Percentiles rank a stretch among this genome's conserved stretches.
Conservation (phyloP, 345 rosid genomes). For the Gossypium stocksii region DNA sequence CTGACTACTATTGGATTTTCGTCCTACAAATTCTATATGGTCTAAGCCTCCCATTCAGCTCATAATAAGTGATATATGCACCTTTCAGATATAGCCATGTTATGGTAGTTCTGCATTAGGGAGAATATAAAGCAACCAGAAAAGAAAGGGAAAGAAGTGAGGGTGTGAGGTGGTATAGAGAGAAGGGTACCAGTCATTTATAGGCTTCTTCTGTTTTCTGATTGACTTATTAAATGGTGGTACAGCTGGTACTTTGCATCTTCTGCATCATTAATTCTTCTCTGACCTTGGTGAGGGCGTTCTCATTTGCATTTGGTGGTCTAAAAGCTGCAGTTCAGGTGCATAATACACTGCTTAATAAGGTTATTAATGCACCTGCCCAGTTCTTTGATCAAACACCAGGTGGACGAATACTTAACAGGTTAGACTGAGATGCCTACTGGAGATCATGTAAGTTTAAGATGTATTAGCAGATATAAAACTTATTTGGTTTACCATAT, state of each 20-base stretch:
- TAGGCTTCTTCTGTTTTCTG: neutral
- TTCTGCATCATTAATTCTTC: constrained; percentile 72
- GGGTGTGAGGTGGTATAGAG: neutral
- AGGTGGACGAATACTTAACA: constrained; percentile 90
- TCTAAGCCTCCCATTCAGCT: neutral
- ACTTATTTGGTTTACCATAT: constrained; percentile 18
- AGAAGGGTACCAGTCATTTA: neutral
- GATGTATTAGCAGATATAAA: constrained; percentile 12
- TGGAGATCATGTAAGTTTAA: constrained; percentile 10
- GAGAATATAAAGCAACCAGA: neutral
- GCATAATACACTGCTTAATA: constrained; percentile 58
- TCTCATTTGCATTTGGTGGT: constrained; percentile 95
- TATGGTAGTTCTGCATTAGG: neutral
- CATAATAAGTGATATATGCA: neutral
- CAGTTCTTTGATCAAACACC: constrained; percentile 94
- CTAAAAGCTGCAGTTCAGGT: constrained; percentile 69
- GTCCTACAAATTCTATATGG: neutral
- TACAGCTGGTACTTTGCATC: constrained; percentile 67
- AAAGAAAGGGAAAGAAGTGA: neutral
- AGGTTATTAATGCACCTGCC: constrained; percentile 74
- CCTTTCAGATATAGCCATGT: neutral
- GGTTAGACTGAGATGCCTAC: constrained; percentile 38
- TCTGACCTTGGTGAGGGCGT: constrained; percentile 80
- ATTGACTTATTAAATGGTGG: constrained; percentile 20
- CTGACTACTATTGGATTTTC: neutral